Conservation (phyloP, 2,329 filamentous ascomycete genomes). For the Zymoseptoria ardabiliae region DNA sequence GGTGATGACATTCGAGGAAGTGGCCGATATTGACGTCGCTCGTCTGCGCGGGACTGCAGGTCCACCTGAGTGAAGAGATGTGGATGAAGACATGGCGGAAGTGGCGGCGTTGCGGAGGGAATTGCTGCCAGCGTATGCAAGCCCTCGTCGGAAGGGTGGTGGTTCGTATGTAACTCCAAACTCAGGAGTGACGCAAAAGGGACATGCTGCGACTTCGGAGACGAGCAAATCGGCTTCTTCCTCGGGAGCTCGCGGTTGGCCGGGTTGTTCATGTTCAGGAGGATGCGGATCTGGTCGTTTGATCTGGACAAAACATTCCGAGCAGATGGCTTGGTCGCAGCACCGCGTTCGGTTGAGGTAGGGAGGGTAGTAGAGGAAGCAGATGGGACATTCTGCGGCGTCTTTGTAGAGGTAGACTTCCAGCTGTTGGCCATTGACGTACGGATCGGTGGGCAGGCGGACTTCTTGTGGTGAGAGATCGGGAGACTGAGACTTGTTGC, state of each 20-base stretch:
- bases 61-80: conserved; percentile 60
- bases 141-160: conserved; percentile 77
- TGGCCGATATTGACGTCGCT: conserved; percentile 69
- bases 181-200: conserved; percentile 89
- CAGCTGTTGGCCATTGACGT: conserved; percentile 87
- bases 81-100: conserved; percentile 79
- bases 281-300: conserved; percentile 88
- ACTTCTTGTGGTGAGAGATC: conserved; percentile 72
- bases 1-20: conserved; percentile 76
- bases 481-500: conserved; percentile 57
- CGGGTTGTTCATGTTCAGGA: conserved; percentile 54
- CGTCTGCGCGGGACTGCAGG: conserved; percentile 43
- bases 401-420: conserved; percentile 94
- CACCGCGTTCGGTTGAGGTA: conserved; percentile 91
- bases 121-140: conserved; percentile 55
- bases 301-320: conserved; percentile 98
- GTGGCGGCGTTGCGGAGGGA: conserved; percentile 44
- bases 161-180: conserved; percentile 94
- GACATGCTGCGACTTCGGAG: conserved; percentile 85
- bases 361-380: conserved; percentile 90
- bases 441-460: conserved; percentile 72
- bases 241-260: conserved; percentile 28
- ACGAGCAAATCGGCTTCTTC: conserved; percentile 60
- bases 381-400: conserved; percentile 85
- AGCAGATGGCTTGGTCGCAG: conserved; percentile 94